Conservation (phyloP, 192 early-diverging fungal species). For the Thamnidium elegans region DNA sequence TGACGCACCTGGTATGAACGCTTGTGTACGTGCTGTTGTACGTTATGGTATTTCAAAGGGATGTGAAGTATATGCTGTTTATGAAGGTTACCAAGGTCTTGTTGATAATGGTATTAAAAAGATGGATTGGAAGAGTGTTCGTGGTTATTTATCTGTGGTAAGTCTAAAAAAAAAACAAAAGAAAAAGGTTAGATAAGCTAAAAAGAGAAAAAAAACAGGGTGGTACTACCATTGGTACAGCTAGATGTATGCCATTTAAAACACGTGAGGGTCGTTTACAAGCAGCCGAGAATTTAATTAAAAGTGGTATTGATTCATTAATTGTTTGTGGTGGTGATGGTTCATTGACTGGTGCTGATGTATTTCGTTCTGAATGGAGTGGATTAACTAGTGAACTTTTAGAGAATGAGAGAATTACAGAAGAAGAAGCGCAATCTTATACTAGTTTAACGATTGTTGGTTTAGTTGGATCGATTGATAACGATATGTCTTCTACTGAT, state of each 20-base stretch:
- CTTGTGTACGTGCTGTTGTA: constrained; percentile 87
- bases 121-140: constrained; percentile 86
- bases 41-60: constrained; percentile 77
- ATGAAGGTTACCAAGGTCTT: constrained; percentile 96
- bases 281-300: constrained; percentile 84
- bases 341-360: constrained; percentile 92
- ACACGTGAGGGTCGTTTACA: constrained; percentile 80
- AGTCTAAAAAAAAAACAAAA: constrained; percentile 16
- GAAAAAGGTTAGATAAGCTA: background rate
- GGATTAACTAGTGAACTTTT: constrained; percentile 75
- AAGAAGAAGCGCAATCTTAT: constrained; percentile 57
- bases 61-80: constrained; percentile 87
- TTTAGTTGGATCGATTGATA: constrained; percentile 95
- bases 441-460: constrained; percentile 89
- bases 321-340: constrained; percentile 97
- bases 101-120: constrained; percentile 90
- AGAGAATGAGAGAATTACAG: constrained; percentile 44
- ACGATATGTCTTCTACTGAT: constrained; percentile 88
- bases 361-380: constrained; percentile 88
- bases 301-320: constrained; percentile 90
- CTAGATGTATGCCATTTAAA: constrained; percentile 84
- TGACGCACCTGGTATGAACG: constrained; percentile 97
- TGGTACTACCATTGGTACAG: constrained; percentile 93
- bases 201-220: constrained; percentile 45
- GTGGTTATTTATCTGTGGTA: constrained; percentile 74